These are phyloP conservation scores for Starmerella stigmatis DNA, from an alignment of 805 yeast species.

Conservation along the genomic window DNA sequence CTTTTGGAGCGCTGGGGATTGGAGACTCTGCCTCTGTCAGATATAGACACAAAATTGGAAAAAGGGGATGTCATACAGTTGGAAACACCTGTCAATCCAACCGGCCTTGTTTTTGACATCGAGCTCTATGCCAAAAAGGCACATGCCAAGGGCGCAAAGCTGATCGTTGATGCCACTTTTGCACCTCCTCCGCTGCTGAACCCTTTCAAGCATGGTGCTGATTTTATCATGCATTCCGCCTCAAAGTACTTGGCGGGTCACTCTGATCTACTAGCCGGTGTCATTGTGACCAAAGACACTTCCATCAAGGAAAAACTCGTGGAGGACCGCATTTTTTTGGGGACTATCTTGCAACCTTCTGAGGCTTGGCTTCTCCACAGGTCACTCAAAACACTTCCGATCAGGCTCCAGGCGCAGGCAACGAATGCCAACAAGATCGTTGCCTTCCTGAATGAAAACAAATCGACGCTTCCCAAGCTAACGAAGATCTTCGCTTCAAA, in stretches of 20 bases:
- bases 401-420: conserved; percentile 65
- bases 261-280: conserved; percentile 83
- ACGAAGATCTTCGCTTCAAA: conserved; percentile 68
- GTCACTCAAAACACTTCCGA: conserved; percentile 76
- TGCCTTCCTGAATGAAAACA: conserved; percentile 39
- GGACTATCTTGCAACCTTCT: conserved; percentile 82
- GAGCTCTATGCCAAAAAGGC: conserved; percentile 42
- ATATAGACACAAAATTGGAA: conserved; percentile 37
- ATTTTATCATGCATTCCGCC: conserved; percentile 77
- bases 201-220: conserved; percentile 76
- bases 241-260: conserved; percentile 89
- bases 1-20: conserved; percentile 44
- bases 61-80: conserved; percentile 64
- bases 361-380: conserved; percentile 90
- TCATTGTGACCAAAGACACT: conserved; percentile 58
- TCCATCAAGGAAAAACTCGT: conserved; percentile 36
- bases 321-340: conserved; percentile 61
- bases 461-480: conserved; percentile 40
- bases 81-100: conserved; percentile 74
- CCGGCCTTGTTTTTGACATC: conserved; percentile 56
- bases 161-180: conserved; percentile 78
- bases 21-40: conserved; percentile 25
- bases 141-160: conserved; percentile 70
- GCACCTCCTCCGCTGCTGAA: conserved; percentile 86
- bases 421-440: conserved; percentile 59